Base-by-base conservation (phyloP, 371 early-diverging fungal species). In the Mortierella sp. region DNA sequence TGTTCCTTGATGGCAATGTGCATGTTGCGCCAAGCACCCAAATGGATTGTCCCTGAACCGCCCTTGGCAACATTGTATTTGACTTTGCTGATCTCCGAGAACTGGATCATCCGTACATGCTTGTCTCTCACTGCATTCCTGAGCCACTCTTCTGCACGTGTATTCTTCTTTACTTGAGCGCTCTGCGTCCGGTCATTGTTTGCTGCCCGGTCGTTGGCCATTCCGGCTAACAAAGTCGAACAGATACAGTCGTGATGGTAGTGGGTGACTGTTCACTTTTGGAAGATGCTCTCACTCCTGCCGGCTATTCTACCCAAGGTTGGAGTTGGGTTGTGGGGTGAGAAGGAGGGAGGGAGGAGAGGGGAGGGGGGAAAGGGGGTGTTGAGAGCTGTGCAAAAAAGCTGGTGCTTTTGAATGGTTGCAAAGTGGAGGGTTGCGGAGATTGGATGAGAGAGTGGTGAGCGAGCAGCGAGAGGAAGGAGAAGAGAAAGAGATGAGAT, bases 11-110 rank as follows among this genome's bases (percentile, higher is more conserved):
- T 74, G 54, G 74, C 74, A 38, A 74, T 57, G 41, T 74, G 74
- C 74, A 74, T 74, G 50, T 74, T 74, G 23, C 74, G 49, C 74
- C 74, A 74, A 6, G 74, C 74, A 19, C 74, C 74, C 16, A 74
- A 65, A 64, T 74, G 74, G 34, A 74, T 74, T 14, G 74, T 74
- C 5, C 74, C 74, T 14, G 74, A 74, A 9, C 74, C 74, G 3
- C 74, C 74, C 31, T 74, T 74, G 43, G 74, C 74, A 34, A 74
- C 74, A 48, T 74, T 74, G 48, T 74, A 74, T 42, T 74, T 74
- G 64, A 74, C 74, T 39, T 68, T 74, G 60, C 69, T 68, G 74
- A 74, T 74, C 61, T 74, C 74, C 43, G 74, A 74, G 53, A 74
- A 74, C 2, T 64, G 69, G 41, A 74, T 74, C 58, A 74, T n/a